phyloP scores from a whole-genome alignment of 352 stramenopile genomes.

The Pseudoperonospora humuli region DNA sequence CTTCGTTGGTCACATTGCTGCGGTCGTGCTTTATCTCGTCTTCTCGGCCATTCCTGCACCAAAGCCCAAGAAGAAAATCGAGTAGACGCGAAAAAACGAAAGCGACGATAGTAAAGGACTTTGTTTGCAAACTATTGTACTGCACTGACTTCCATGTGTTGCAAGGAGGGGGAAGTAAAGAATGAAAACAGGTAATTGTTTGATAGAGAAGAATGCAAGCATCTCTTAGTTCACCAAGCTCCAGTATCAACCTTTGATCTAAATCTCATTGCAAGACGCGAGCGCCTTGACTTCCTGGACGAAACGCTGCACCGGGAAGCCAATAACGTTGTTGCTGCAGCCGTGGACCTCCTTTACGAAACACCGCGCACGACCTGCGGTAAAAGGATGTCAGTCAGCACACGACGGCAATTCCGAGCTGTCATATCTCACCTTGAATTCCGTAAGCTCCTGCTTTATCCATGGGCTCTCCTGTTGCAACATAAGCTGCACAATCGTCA shows the following conservation, averaged over 20 bases:
- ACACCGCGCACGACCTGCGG: slow-evolving; percentile 44
- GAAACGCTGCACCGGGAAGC: slow-evolving; percentile 80
- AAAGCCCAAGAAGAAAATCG: slow-evolving; percentile 48
- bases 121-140: slow-evolving; percentile 11
- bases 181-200: slow-evolving; percentile 1
- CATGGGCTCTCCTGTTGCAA: slow-evolving; percentile 86
- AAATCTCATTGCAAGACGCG: slow-evolving; percentile 34
- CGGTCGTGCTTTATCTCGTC: slow-evolving; percentile 54
- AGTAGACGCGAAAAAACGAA: slow-evolving; percentile 18
- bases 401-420: neutral
- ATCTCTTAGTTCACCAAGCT: neutral
- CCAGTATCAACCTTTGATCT: neutral
- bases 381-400: neutral
- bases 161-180: slow-evolving; percentile 7
- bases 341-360: slow-evolving; percentile 78
- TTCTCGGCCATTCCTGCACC: slow-evolving; percentile 56
- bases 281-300: slow-evolving; percentile 49
- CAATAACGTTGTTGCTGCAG: slow-evolving; percentile 90
- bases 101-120: slow-evolving; percentile 3
- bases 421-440: slow-evolving; percentile 53
- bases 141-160: slow-evolving; percentile 5
- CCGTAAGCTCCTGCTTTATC: slow-evolving; percentile 90
- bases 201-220: slow-evolving; percentile 16
- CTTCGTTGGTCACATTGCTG: slow-evolving; percentile 60
- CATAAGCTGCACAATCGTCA: slow-evolving; percentile 50